Evolutionary conservation across 305 asterid species (phyloP).

Genomic region (Solanum hybrid): DNA sequence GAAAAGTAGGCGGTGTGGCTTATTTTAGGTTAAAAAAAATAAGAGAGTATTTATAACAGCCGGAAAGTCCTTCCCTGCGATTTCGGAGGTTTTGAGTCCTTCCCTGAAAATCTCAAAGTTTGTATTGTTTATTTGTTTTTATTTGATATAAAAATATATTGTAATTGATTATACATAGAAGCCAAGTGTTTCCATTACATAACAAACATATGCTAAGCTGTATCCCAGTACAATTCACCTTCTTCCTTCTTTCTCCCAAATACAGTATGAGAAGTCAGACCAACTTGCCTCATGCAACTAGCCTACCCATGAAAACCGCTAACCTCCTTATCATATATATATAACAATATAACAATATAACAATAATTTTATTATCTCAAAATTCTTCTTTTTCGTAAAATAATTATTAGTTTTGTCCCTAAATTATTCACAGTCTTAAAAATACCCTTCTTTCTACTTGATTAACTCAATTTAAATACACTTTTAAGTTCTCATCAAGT

Average conservation of each 20-base stretch:
- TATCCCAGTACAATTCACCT: neutral
- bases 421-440: no score
- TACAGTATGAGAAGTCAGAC: neutral
- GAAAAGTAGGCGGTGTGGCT: neutral
- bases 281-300: neutral
- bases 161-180: neutral
- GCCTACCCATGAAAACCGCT: neutral
- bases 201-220: neutral
- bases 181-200: neutral
- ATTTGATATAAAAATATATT: neutral
- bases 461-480: neutral
- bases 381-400: no score
- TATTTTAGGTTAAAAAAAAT: neutral
- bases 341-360: no score
- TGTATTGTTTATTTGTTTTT: neutral
- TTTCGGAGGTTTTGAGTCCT: slow-evolving; percentile 50
- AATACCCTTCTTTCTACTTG: rapidly evolving
- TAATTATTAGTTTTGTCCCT: no score
- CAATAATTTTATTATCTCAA: no score
- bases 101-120: slow-evolving; percentile 30
- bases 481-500: no score
- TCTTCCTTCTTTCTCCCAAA: neutral
- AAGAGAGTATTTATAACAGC: slow-evolving; percentile 60
- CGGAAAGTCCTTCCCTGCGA: slow-evolving; percentile 87
- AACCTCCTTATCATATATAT: neutral